A percentile compares a stretch with the other conserved stretches of the same genome.
phyloP scores from a whole-genome alignment of 1,284 basidiomycete genomes.

The Malassezia sympodialis region DNA sequence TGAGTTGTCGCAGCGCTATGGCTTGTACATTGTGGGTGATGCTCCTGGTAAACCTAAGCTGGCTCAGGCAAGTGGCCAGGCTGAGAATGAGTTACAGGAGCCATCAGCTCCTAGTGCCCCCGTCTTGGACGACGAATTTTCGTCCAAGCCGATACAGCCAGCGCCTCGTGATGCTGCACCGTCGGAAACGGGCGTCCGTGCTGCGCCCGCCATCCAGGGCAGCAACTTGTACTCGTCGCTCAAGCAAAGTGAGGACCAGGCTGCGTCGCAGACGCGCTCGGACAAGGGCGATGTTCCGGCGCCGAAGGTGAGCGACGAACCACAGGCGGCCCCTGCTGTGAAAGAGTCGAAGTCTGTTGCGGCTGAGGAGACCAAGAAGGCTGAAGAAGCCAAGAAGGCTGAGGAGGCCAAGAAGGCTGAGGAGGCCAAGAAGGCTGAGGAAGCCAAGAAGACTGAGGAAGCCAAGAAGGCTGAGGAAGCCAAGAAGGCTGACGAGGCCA shows the following conservation, averaged over 20 bases:
- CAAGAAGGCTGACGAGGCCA: background rate
- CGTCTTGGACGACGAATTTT: background rate
- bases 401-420: background rate
- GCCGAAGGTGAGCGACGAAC: background rate
- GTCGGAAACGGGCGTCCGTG: background rate
- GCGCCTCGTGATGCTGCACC: background rate
- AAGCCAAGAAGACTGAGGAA: background rate
- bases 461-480: background rate
- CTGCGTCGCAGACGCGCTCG: background rate
- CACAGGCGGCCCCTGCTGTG: background rate
- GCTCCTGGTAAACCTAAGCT: background rate
- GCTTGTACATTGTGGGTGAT: constrained; percentile 5
- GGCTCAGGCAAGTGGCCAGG: background rate
- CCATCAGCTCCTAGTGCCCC: constrained; percentile 1
- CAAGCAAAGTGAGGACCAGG: background rate
- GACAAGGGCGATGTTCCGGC: background rate
- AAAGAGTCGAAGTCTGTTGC: background rate
- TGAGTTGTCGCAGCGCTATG: background rate
- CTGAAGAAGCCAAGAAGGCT: background rate
- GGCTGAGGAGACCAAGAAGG: background rate
- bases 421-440: background rate
- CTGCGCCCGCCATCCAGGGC: background rate
- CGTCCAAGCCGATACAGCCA: background rate
- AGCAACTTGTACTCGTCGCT: background rate
- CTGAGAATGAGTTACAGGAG: background rate